These are phyloP conservation scores for Cyamopsis tetragonoloba DNA, from an alignment of 306 rosid genomes.

Conservation along the genomic window DNA sequence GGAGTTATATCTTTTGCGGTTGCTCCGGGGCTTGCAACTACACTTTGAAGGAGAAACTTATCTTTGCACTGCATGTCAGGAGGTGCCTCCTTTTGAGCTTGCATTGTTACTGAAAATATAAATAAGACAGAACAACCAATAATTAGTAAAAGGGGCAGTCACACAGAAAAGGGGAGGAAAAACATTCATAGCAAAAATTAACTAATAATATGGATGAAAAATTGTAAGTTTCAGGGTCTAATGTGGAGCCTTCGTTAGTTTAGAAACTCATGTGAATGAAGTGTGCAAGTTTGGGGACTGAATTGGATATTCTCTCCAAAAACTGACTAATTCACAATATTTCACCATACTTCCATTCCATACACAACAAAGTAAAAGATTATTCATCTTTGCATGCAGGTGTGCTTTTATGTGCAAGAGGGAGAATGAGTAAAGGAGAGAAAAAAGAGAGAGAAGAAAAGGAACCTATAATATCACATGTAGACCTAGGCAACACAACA, in stretches of 20 bases:
- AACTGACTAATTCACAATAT: neutral
- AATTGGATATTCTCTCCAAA: too few species aligned
- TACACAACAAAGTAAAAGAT: neutral
- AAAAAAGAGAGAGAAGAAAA: constrained; percentile 15
- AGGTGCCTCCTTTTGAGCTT: constrained; percentile 84
- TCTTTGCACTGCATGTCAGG: constrained; percentile 87
- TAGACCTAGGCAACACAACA: constrained; percentile 76
- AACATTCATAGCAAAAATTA: neutral
- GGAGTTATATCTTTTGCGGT: constrained; percentile 58
- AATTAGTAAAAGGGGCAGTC: neutral
- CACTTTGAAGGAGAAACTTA: constrained; percentile 89
- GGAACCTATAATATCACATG: constrained; percentile 73
- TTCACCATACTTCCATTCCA: neutral
- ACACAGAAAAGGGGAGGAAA: neutral
- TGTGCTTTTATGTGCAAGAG: neutral
- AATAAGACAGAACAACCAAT: neutral
- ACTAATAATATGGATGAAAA: too few species aligned
- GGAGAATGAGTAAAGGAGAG: neutral
- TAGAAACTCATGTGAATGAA: too few species aligned
- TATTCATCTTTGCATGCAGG: constrained; percentile 2
- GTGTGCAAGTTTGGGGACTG: too few species aligned
- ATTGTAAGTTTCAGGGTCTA: too few species aligned
- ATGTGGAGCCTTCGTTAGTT: too few species aligned
- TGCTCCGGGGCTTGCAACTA: constrained; percentile 51
- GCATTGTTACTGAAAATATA: constrained; percentile 71